Conservation (phyloP, 129 eudicot genomes). For the Calendula officinalis region DNA sequence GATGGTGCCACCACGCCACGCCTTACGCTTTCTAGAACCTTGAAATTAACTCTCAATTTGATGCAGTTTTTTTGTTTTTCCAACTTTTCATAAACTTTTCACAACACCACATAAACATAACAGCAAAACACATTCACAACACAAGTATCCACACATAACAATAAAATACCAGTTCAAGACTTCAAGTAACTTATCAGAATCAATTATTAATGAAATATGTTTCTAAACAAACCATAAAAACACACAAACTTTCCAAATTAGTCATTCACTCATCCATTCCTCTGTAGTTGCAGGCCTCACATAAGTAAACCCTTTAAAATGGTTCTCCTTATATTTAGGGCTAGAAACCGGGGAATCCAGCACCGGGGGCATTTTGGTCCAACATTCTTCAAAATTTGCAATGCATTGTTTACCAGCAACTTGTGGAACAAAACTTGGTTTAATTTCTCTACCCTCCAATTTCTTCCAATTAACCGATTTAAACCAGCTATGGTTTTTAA, state of each 20-base stretch:
- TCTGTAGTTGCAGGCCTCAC: slow-evolving; percentile 44
- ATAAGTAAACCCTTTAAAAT: slow-evolving; percentile 53
- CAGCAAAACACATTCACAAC: neutral
- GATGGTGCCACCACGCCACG: too few species aligned
- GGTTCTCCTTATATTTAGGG: slow-evolving; percentile 52
- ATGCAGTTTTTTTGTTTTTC: too few species aligned
- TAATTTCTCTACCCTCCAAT: slow-evolving; percentile 53
- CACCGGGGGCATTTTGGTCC: slow-evolving; percentile 60
- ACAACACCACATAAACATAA: too few species aligned
- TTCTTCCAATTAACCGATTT: slow-evolving; percentile 59
- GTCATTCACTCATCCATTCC: slow-evolving; percentile 17
- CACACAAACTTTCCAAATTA: neutral
- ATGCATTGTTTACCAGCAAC: slow-evolving; percentile 60
- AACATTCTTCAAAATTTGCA: slow-evolving; percentile 63
- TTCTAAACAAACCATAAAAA: neutral
- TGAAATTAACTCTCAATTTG: too few species aligned
- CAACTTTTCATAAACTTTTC: too few species aligned
- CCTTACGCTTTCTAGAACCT: too few species aligned
- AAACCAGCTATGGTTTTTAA: slow-evolving; percentile 65
- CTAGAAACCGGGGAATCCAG: slow-evolving; percentile 62
- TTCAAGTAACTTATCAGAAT: slow-evolving; percentile 2
- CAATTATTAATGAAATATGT: neutral
- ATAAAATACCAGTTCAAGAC: neutral
- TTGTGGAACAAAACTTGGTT: slow-evolving; percentile 62
- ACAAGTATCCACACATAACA: neutral